phyloP scores from a whole-genome alignment of 1,284 basidiomycete species.

The Leccinum fallax region DNA sequence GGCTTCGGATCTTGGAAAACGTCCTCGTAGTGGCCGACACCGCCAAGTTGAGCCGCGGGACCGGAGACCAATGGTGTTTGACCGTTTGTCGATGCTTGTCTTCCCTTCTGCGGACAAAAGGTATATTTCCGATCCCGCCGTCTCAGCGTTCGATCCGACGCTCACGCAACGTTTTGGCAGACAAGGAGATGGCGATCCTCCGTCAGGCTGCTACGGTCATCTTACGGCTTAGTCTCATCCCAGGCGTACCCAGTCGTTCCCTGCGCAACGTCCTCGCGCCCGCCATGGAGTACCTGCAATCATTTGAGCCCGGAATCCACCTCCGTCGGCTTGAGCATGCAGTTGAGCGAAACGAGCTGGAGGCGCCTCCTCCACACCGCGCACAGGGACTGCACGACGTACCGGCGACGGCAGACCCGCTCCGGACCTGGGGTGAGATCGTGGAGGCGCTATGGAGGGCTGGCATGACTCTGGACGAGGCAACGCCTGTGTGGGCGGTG shows the following conservation, averaged over 20 bases:
- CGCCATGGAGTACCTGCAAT: constrained; percentile 38
- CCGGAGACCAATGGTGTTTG: constrained; percentile 57
- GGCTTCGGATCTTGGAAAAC: constrained; percentile 74
- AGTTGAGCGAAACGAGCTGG: neutral
- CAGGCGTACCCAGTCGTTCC: neutral
- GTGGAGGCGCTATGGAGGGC: constrained; percentile 54
- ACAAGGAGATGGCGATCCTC: constrained; percentile 24
- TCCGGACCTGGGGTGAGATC: constrained; percentile 50
- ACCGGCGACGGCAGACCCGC: constrained; percentile 28
- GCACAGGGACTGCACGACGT: constrained; percentile 44
- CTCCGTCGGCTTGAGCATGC: constrained; percentile 1
- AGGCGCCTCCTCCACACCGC: constrained; percentile 37
- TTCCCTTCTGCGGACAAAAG: constrained; percentile 40
- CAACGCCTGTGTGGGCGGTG: constrained; percentile 48
- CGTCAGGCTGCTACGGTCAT: constrained; percentile 16
- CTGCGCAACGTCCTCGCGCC: constrained; percentile 37
- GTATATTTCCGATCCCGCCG: constrained; percentile 6
- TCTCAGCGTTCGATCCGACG: neutral
- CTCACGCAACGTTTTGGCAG: constrained; percentile 10
- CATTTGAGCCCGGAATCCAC: constrained; percentile 38
- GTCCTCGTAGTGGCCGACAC: constrained; percentile 44
- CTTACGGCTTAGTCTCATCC: constrained; percentile 24
- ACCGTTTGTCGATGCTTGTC: constrained; percentile 1
- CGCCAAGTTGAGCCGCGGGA: constrained; percentile 51
- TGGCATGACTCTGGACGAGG: constrained; percentile 28